Base-by-base conservation (phyloP, 495 filamentous ascomycete genomes). In the Xylaria palmicola region DNA sequence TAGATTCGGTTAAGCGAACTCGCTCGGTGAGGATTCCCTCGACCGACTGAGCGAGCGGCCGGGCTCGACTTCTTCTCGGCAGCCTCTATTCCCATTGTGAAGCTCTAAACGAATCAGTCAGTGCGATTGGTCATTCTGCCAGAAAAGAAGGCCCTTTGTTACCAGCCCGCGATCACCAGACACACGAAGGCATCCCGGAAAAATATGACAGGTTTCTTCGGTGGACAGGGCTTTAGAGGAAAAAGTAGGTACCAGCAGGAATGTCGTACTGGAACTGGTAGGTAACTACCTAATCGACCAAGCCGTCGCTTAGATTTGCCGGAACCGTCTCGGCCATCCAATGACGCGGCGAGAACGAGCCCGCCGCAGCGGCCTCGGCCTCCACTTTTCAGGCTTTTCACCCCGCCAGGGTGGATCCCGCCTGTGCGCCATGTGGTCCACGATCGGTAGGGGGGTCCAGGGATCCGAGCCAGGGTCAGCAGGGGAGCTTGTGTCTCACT, bases 311-410 rank as follows among this genome's bases (percentile, higher is more conserved):
- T 37, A 20, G 10, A 10, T 29, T 39, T 36, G 50, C 50, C 32
- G 32, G 50, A 39, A 39, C 32, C 32, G n/a, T 10, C 26, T 17
- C 20, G 8, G 22, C 3, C 10, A 15, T 34, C 53, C 37, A 56
- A 56, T 56, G 39, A 56, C 8, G 34, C 6, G 0, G 39, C 17
- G 17, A 41, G 24, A 27, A 56, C 20, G 53, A 56, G 26, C 53
- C 52, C 53, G 53, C 39, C 26, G 17, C 32, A 7, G 37, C 44
- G 53, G 53, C 53, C 15, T 44, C 26, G 53, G 53, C 53, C 53
- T 41, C 51, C 51, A 55, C 51, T 41, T 55, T 41, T 55, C 51
- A 40, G 36, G 24, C 51, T 55, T 55, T 55, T 41, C 37, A 36
- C 39, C 53, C 26, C 53, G 17, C 6, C 26, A 22, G 9, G 53